Evolutionary conservation across 371 early-diverging fungal genomes (phyloP).

Genomic region (Gilbertella persicaria): DNA sequence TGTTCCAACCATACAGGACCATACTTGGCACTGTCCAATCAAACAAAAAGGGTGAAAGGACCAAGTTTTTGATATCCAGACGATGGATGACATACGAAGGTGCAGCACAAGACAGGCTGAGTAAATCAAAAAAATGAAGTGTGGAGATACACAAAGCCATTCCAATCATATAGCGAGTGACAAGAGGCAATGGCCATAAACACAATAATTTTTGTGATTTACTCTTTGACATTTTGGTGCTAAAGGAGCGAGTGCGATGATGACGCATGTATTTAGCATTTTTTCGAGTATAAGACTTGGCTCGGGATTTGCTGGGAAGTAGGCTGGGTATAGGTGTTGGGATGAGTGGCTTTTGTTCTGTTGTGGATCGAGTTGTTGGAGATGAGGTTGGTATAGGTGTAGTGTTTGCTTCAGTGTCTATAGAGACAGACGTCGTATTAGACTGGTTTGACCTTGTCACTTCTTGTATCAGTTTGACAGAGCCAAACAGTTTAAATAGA

Average conservation of each 20-base stretch:
- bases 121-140: slow-evolving; percentile 25
- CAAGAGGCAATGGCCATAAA: slow-evolving; percentile 53
- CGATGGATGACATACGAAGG: slow-evolving; percentile 53
- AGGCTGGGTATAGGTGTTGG: not conserved
- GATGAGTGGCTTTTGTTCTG: not conserved
- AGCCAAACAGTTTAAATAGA: slow-evolving; percentile 46
- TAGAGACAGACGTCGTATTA: slow-evolving; percentile 1
- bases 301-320: slow-evolving; percentile 5
- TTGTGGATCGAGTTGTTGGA: not conserved
- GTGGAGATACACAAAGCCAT: slow-evolving; percentile 39
- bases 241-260: slow-evolving; percentile 13
- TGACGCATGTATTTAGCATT: slow-evolving; percentile 33
- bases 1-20: slow-evolving; percentile 43
- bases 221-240: slow-evolving; percentile 9
- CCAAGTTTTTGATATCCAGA: slow-evolving; percentile 35
- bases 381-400: slow-evolving; percentile 15
- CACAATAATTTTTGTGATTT: slow-evolving; percentile 49
- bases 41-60: slow-evolving; percentile 51
- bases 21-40: slow-evolving; percentile 35
- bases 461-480: slow-evolving; percentile 53
- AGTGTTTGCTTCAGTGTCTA: not conserved
- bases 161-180: slow-evolving; percentile 49
- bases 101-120: slow-evolving; percentile 43
- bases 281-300: slow-evolving; percentile 24
- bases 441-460: slow-evolving; percentile 38